Conservation (phyloP, 345 rosid genomes). For the Cardamine chenopodiifolia region DNA sequence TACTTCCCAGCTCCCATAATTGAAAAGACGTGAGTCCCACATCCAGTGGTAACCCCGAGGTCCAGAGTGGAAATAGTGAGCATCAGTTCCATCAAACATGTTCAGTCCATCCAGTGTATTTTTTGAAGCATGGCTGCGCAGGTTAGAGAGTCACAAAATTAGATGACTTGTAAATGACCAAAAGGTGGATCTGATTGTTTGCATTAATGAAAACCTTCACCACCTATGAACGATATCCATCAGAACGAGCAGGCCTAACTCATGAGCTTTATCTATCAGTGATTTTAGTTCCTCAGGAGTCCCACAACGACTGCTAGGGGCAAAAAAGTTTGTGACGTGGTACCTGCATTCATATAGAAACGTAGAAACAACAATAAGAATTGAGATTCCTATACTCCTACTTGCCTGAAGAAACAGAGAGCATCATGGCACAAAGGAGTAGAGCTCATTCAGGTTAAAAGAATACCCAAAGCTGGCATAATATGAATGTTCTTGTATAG, state of each 20-base stretch:
- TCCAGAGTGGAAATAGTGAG: slow-evolving; percentile 91
- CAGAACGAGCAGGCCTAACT: slow-evolving; percentile 86
- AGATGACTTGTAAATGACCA: slow-evolving; percentile 17
- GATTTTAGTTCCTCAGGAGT: slow-evolving; percentile 96
- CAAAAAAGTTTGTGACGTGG: slow-evolving; percentile 90
- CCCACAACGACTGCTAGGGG: slow-evolving; percentile 97
- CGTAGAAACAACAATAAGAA: slow-evolving; percentile 7
- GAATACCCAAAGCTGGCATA: slow-evolving; percentile 96
- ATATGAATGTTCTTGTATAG: slow-evolving; percentile 97
- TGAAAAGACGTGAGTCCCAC: slow-evolving; percentile 99
- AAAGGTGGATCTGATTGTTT: slow-evolving; percentile 25
- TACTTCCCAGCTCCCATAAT: slow-evolving; percentile 99
- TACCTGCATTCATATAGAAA: slow-evolving; percentile 62
- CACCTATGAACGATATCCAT: slow-evolving; percentile 99
- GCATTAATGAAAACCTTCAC: slow-evolving; percentile 8
- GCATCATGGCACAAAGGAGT: slow-evolving; percentile 11
- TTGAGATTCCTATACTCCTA: slow-evolving; percentile 18
- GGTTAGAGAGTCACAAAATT: not conserved
- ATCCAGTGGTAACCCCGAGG: slow-evolving; percentile 92
- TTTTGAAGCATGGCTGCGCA: slow-evolving; percentile 86
- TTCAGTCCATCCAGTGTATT: slow-evolving; percentile 90
- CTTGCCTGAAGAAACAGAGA: slow-evolving; percentile 20
- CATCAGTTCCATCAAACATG: slow-evolving; percentile 97
- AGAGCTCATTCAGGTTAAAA: slow-evolving; percentile 26
- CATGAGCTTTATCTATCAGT: slow-evolving; percentile 90